Base-by-base conservation (phyloP, 805 yeast species). In the Saturnispora zaruensis region DNA sequence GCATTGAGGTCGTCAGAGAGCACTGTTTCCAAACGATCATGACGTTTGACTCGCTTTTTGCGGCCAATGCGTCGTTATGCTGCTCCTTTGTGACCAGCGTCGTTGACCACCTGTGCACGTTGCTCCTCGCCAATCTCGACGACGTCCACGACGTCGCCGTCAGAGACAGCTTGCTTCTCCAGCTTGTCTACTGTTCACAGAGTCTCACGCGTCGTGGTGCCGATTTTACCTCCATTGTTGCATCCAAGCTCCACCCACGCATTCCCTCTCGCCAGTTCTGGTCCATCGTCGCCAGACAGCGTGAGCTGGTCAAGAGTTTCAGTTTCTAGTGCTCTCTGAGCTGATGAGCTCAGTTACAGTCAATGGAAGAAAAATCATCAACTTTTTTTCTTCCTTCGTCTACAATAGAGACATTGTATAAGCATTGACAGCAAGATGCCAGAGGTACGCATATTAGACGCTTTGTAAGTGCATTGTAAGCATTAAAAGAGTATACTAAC, bases 171-270 rank as follows among this genome's bases (percentile, higher is more conserved):
- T 69, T 89, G 21, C 77, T 90, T 55, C 67, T 91, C 32, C 99
- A 91, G 66, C 66, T 90, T 36, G 81, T 87, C 1, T 91, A 90
- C 66, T 87, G 96, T 56, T 84, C 96, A n/a, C 88, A 84, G 61
- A 82, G 96, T 34, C 70, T 91, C 47, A 81, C 84, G 1, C 71
- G 89, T 54, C 77, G 79, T 20, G 83, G 86, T 13, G 79, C 78
- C 3, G 87, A 84, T 57, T 86, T 87, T 62, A 83, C 86, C 66
- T 64, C 72, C 28, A 55, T 76, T n/a, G 64, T 81, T 46, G 49
- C 49, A 14, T 6, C 24, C 14, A 9, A 13, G 11, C 44, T 46
- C 14, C 14, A 24, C 11, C 14, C 16, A 9, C 16, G n/a, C 23
- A 21, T 46, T 14, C 36, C 33, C 3, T 32, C 30, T 4, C 8